Base-by-base conservation (phyloP, 345 rosid genomes). In the Rubroshorea leprosula region DNA sequence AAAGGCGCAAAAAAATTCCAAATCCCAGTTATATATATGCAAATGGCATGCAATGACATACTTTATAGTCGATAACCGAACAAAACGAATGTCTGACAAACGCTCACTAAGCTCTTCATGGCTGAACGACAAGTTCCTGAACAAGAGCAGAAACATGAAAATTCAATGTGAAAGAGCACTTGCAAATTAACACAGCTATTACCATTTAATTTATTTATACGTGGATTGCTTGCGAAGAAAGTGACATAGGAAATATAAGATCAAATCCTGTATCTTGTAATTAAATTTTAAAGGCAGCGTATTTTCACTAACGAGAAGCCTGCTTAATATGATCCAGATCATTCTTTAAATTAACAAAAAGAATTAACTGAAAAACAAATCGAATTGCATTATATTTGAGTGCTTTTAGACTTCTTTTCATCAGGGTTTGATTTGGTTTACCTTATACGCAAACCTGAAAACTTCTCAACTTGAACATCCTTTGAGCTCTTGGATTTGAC, bases 391-490 rank as follows among this genome's bases (percentile, higher is more conserved):
- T 51, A n/a, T 13, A n/a, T 17, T 15, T 1, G 29, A 25, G 31
- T 24, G 18, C 18, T 44, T 44, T 14, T 10, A 44, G 35, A 19
- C 2, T 19, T 24, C n/a, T 19, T 23, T 7, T 44, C 13, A 12
- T 21, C 6, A 56, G 8, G 31, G 21, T 31, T 44, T 7, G 49
- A 46, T 48, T 18, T 48, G 25, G 24, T n/a, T 53, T 59, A 87
- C 98, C 97, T 86, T 63, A 93, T 72, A 12, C 92, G 79, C 68
- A 93, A 72, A 22, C 97, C 97, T 1, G 96, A 87, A 72, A 82
- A 85, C 67, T 85, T 93, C 63, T 87, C 97, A 50, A 87, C 71
- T 39, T 66, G 76, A 54, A 58, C 70, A 43, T 71, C 80, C 51
- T 53, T 69, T 17, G 73, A 69, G 54, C 43, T 72, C 62, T 20